phyloP scores from a whole-genome alignment of 768 basidiomycete species.

The Fistulinella prunicolor region DNA sequence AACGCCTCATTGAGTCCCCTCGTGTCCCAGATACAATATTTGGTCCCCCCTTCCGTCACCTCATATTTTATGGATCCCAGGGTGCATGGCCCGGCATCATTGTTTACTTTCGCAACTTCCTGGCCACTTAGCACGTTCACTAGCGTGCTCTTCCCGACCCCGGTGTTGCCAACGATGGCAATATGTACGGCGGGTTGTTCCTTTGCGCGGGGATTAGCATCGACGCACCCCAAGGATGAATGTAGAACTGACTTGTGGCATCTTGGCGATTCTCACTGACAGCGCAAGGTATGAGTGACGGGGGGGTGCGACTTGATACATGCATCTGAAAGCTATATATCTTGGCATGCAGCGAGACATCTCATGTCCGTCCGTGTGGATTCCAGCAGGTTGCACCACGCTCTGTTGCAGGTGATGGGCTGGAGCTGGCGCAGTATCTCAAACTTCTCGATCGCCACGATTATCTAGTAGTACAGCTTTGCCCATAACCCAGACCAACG shows the following conservation, averaged over 20 bases:
- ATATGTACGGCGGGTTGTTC: constrained; percentile 9
- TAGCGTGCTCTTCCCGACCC: constrained; percentile 27
- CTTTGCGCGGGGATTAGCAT: constrained; percentile 4
- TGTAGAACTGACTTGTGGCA: no score
- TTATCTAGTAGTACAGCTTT: neutral
- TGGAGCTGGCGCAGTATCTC: neutral
- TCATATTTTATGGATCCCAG: constrained; percentile 1
- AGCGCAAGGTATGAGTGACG: no score
- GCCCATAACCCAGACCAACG: no score
- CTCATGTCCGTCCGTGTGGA: constrained; percentile 10
- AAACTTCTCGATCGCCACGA: neutral
- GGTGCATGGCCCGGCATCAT: constrained; percentile 23
- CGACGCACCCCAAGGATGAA: neutral
- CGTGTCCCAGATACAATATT: constrained; percentile 24
- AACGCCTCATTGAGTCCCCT: constrained; percentile 24
- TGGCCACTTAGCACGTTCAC: constrained; percentile 24
- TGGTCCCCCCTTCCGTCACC: constrained; percentile 3
- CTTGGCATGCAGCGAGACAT: constrained; percentile 1
- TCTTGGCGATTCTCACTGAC: no score
- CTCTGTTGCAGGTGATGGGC: neutral
- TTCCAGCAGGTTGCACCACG: constrained; percentile 15
- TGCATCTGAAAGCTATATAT: neutral
- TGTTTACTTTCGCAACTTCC: constrained; percentile 12
- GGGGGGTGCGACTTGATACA: neutral
- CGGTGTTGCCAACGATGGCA: constrained; percentile 23